phyloP scores from a whole-genome alignment of 352 stramenopile genomes.

The Globisporangium alternatum region DNA sequence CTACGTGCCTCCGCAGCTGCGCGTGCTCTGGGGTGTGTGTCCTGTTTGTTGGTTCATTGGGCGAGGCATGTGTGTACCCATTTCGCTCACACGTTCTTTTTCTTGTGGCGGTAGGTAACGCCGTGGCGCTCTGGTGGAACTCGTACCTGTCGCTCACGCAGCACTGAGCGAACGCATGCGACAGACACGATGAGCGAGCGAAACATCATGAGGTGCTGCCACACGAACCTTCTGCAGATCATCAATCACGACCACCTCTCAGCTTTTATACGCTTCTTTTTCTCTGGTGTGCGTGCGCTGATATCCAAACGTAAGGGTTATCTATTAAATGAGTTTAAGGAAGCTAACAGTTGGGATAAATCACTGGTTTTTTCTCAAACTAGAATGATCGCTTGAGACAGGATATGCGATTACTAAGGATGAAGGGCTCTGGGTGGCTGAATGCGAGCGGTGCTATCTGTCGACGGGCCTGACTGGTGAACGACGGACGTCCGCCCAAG shows the following conservation, averaged over 20 bases:
- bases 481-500: not conserved
- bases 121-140: slow-evolving; percentile 75
- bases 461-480: not conserved
- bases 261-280: slow-evolving; percentile 11
- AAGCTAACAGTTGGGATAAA: no score
- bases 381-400: no score
- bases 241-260: slow-evolving; percentile 7
- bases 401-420: not conserved
- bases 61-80: not conserved
- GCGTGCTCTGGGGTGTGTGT: slow-evolving; percentile 70
- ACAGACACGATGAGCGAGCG: not conserved
- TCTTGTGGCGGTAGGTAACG: slow-evolving; percentile 43
- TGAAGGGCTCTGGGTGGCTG: not conserved
- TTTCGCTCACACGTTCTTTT: slow-evolving; percentile 6
- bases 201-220: not conserved
- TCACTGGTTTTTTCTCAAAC: not conserved
- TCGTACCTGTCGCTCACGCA: slow-evolving; percentile 73
- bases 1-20: slow-evolving; percentile 63
- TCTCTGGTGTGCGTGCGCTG: not conserved
- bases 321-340: no score
- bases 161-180: slow-evolving; percentile 15
- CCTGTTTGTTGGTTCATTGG: not conserved
- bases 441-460: not conserved
- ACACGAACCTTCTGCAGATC: slow-evolving; percentile 4
- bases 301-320: not conserved